phyloP scores from a whole-genome alignment of 345 rosid species.

The Brassica incana region DNA sequence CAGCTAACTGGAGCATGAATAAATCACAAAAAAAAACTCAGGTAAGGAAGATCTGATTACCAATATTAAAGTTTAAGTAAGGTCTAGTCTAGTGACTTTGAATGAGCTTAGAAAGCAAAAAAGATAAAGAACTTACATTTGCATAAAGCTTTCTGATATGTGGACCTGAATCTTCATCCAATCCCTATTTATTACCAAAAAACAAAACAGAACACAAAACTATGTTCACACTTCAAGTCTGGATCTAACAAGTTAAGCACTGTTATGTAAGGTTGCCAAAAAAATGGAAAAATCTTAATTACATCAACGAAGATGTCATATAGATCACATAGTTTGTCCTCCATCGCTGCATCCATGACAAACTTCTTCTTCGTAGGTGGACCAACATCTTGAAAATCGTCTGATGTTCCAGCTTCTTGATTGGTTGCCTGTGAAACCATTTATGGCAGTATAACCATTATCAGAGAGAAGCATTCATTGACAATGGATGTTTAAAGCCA shows the following conservation, averaged over 20 bases:
- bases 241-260: conserved; percentile 8
- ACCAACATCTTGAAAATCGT: conserved; percentile 64
- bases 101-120: conserved; percentile 20
- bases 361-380: conserved; percentile 49
- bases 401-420: conserved; percentile 64
- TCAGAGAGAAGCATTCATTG: conserved; percentile 16
- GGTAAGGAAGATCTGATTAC: conserved; percentile 27
- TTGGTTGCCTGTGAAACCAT: conserved; percentile 48
- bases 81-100: not conserved
- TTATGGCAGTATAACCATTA: not conserved
- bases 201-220: conserved; percentile 22
- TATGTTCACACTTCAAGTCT: conserved; percentile 20
- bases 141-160: conserved; percentile 84
- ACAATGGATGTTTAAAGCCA: conserved; percentile 9
- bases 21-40: conserved; percentile 27
- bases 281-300: conserved; percentile 26
- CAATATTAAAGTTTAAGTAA: not conserved
- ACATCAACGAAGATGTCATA: conserved; percentile 93
- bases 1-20: conserved; percentile 67
- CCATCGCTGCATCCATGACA: conserved; percentile 68
- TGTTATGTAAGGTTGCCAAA: conserved; percentile 1
- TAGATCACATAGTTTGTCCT: conserved; percentile 90
- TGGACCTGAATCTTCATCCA: conserved; percentile 84
- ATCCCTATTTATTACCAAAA: conserved; percentile 55
- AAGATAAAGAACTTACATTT: conserved; percentile 52